Conservation (phyloP, 2,329 filamentous ascomycete genomes). For the Penicillium sp. region DNA sequence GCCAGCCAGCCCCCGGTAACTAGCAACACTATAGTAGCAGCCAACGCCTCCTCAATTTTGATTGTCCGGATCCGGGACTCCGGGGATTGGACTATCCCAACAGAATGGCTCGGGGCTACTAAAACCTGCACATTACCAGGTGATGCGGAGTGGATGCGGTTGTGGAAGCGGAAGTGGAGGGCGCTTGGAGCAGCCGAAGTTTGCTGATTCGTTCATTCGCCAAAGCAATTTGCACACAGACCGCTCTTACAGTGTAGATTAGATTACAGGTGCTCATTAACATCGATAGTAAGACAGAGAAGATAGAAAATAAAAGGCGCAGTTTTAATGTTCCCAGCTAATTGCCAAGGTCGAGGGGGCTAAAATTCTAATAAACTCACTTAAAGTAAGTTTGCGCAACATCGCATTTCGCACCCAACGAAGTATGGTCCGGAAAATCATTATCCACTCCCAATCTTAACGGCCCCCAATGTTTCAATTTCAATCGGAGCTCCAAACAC, state of each 20-base stretch:
- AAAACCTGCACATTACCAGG: no score
- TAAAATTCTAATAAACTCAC: neutral
- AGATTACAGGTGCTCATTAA: neutral
- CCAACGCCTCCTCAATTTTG: neutral
- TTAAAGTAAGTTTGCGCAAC: neutral
- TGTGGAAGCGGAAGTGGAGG: neutral
- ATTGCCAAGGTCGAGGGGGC: no score
- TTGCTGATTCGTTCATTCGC: neutral
- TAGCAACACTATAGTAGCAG: neutral
- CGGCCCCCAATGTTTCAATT: conserved; percentile 10
- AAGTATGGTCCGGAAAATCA: neutral
- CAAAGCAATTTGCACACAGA: neutral
- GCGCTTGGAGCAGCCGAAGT: neutral
- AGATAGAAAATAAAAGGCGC: neutral
- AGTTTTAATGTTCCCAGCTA: neutral
- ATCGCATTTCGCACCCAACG: conserved; percentile 3
- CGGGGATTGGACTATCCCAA: neutral
- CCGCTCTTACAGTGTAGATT: neutral
- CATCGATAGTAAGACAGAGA: no score
- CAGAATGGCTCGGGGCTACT: neutral
- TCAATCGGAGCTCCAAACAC: neutral
- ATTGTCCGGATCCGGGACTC: neutral
- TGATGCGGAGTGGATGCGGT: neutral
- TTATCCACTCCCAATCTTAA: neutral
- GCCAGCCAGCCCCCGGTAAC: neutral